Evolutionary conservation across 2,329 filamentous ascomycete species (phyloP).

Genomic region (Malbranchea cinnamomea): DNA sequence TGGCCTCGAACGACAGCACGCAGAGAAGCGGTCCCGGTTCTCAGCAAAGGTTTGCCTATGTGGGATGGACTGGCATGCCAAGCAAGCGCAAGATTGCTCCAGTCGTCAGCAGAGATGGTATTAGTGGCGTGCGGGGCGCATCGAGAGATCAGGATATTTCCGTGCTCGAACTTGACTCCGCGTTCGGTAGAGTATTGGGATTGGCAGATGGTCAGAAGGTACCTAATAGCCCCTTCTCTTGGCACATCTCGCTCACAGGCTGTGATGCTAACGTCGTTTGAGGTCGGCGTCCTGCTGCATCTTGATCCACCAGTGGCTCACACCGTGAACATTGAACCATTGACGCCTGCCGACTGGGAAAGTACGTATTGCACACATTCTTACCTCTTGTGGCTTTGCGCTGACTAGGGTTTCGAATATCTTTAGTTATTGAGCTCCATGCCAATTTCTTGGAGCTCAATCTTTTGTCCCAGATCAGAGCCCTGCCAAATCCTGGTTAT

Average conservation of each 20-base stretch:
- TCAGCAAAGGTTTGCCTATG: constrained; percentile 57
- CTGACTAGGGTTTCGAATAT: constrained; percentile 3
- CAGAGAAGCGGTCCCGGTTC: constrained; percentile 32
- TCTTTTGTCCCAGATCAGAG: constrained; percentile 80
- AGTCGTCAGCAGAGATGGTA: constrained; percentile 58
- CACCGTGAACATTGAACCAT: constrained; percentile 89
- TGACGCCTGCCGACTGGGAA: constrained; percentile 95
- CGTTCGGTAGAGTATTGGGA: constrained; percentile 62
- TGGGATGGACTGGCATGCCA: constrained; percentile 96
- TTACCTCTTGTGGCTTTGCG: background rate
- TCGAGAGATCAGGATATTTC: constrained; percentile 59
- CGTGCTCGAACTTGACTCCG: constrained; percentile 74
- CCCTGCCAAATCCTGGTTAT: constrained; percentile 72
- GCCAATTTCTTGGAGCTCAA: constrained; percentile 92
- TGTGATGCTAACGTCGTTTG: constrained; percentile 14
- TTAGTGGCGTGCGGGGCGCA: constrained; percentile 44
- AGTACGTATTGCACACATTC: constrained; percentile 32
- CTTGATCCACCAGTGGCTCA: constrained; percentile 81
- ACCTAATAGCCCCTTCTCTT: no score
- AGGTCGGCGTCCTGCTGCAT: constrained; percentile 55
- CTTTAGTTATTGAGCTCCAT: constrained; percentile 74
- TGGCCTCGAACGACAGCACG: constrained; percentile 35
- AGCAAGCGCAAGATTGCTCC: constrained; percentile 70
- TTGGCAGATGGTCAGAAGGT: constrained; percentile 72
- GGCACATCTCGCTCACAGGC: no score